Evolutionary conservation across 2,329 filamentous ascomycete species (phyloP).

Genomic region (Reticulascus tulasneorum): DNA sequence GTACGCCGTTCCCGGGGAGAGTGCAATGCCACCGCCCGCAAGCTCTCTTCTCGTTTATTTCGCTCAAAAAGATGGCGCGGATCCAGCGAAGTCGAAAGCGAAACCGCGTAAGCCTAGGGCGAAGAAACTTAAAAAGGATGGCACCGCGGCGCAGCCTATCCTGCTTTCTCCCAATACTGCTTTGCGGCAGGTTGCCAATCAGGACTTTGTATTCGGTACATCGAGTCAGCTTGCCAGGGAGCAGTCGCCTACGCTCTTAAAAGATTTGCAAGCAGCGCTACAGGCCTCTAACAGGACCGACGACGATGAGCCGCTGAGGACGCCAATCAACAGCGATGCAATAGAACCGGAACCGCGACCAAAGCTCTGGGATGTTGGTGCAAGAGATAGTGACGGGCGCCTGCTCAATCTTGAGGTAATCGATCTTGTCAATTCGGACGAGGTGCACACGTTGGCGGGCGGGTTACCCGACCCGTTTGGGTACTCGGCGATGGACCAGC

Average conservation of each 20-base stretch:
- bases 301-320: conserved; percentile 35
- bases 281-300: conserved; percentile 49
- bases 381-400: conserved; percentile 61
- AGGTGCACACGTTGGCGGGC: conserved; percentile 15
- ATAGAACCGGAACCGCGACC: conserved; percentile 26
- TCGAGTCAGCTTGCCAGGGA: conserved; percentile 77
- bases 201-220: conserved; percentile 81
- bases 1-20: conserved; percentile 43
- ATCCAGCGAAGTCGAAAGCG: conserved; percentile 25
- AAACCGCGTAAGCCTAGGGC: conserved; percentile 29
- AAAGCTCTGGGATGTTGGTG: conserved; percentile 67
- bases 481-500: conserved; percentile 17
- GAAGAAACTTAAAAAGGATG: conserved; percentile 32
- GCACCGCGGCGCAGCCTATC: conserved; percentile 38
- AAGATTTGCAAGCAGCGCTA: conserved; percentile 59
- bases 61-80: conserved; percentile 25
- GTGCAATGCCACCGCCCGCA: too few species aligned
- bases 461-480: conserved; percentile 34
- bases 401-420: conserved; percentile 61
- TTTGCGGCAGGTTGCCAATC: conserved; percentile 58
- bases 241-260: conserved; percentile 63
- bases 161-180: conserved; percentile 69
- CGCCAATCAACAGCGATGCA: conserved; percentile 32
- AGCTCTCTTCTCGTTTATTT: conserved; percentile 48
- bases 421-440: conserved; percentile 49